Evolutionary conservation across 2,329 filamentous ascomycete species (phyloP).

Genomic region (Xylaria sp.): DNA sequence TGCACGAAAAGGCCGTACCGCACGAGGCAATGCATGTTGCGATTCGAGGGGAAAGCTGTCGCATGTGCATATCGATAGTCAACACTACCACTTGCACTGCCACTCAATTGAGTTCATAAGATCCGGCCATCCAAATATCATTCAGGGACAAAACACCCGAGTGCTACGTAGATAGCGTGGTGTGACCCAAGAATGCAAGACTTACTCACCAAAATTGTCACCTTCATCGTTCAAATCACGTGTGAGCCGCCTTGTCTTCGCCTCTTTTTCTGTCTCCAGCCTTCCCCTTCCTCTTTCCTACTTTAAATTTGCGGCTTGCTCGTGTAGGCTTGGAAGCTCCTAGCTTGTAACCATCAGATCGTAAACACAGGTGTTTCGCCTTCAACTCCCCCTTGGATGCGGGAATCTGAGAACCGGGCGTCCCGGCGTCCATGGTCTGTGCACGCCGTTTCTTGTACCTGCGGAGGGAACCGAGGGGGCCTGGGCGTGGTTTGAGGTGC

Average conservation of each 20-base stretch:
- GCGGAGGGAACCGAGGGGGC: background rate
- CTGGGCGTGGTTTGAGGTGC: background rate
- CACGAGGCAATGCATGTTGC: background rate
- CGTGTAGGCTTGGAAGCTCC: background rate
- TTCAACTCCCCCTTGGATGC: background rate
- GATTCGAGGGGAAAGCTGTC: background rate
- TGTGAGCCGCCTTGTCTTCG: background rate
- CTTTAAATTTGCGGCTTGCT: background rate
- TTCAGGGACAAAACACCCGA: background rate
- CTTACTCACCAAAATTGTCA: background rate
- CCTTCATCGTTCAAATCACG: background rate
- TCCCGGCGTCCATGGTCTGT: background rate
- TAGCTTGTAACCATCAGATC: background rate
- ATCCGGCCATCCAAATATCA: background rate
- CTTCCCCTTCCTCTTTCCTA: background rate
- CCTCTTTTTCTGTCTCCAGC: background rate
- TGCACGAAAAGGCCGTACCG: background rate
- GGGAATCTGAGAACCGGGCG: background rate
- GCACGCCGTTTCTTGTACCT: background rate
- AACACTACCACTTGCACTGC: background rate
- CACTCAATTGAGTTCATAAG: background rate
- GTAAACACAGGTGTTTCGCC: background rate
- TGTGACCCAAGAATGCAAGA: background rate
- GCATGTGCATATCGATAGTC: background rate
- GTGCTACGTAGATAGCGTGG: background rate